Evolutionary conservation across 2,329 filamentous ascomycete species (phyloP).

Genomic region (Cercospora sojina): DNA sequence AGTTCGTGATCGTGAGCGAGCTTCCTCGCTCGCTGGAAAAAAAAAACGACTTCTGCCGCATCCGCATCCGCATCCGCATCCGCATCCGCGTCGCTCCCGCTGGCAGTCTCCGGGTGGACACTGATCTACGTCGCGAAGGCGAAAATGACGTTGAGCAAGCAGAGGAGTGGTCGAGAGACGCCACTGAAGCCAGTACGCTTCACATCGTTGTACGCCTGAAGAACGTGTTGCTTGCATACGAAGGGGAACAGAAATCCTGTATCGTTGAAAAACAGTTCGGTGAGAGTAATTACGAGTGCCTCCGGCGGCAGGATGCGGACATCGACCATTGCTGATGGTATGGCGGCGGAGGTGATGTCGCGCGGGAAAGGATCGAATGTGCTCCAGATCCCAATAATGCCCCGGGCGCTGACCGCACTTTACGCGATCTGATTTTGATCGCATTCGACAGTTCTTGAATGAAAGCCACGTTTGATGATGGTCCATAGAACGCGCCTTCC

Average conservation of each 20-base stretch:
- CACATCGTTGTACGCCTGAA: not conserved
- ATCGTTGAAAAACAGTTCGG: conserved; percentile 10
- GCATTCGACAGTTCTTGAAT: not conserved
- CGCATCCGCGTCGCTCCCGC: not conserved
- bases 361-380: not conserved
- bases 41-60: conserved; percentile 5
- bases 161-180: not conserved
- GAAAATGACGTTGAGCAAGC: conserved; percentile 9
- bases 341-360: not conserved
- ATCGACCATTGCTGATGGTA: not conserved
- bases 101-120: not conserved
- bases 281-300: not conserved
- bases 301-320: not conserved
- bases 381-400: not conserved
- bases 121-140: conserved; percentile 12
- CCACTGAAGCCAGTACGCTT: not conserved
- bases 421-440: not conserved
- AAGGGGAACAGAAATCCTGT: conserved; percentile 8
- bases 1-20: not conserved
- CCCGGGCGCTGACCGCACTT: not conserved
- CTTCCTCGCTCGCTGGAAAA: not conserved
- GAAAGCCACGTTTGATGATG: conserved; percentile 3
- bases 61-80: not conserved
- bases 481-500: not conserved
- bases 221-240: conserved; percentile 6